Percentiles rank a stretch among this genome's conserved stretches.
phyloP scores from a whole-genome alignment of 805 yeast species.

The Saccharomycopsis sp. region DNA sequence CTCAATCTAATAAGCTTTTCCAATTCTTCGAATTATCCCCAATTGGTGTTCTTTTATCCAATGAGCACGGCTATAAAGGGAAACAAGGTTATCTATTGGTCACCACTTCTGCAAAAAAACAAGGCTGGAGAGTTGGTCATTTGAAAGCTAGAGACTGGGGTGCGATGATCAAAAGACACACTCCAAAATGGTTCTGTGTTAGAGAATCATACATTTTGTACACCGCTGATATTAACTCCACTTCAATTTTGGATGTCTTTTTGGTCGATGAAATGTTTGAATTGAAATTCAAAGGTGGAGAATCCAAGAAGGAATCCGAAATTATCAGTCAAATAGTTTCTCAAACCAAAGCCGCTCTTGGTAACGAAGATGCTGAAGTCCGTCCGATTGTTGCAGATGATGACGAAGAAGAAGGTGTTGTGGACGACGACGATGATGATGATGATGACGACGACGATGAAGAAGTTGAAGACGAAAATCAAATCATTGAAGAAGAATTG shows the following conservation, averaged over 20 bases:
- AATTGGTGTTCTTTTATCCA: constrained; percentile 69
- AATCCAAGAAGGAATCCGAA: constrained; percentile 24
- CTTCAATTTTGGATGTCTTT: constrained; percentile 86
- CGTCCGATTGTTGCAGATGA: constrained; percentile 32
- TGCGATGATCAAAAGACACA: constrained; percentile 85
- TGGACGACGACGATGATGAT: constrained; percentile 32
- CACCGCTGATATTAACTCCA: constrained; percentile 77
- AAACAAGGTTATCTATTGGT: constrained; percentile 82
- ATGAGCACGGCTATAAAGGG: constrained; percentile 74
- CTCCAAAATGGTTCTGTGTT: constrained; percentile 85
- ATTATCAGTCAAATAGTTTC: constrained; percentile 27
- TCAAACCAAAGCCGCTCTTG: too few species aligned
- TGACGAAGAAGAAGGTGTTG: constrained; percentile 21
- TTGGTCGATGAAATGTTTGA: constrained; percentile 73
- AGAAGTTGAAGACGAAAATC: constrained; percentile 33
- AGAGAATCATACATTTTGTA: constrained; percentile 78
- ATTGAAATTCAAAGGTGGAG: constrained; percentile 39
- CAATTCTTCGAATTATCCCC: constrained; percentile 89
- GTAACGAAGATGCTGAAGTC: constrained; percentile 33
- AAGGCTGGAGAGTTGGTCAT: constrained; percentile 96
- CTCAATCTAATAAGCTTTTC: constrained; percentile 75
- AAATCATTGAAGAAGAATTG: constrained; percentile 25
- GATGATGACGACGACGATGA: constrained; percentile 34
- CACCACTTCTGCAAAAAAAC: constrained; percentile 74
- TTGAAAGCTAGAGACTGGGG: constrained; percentile 67